Base-by-base conservation (phyloP, 331 rosid genomes). In the Phaseolus coccineus region DNA sequence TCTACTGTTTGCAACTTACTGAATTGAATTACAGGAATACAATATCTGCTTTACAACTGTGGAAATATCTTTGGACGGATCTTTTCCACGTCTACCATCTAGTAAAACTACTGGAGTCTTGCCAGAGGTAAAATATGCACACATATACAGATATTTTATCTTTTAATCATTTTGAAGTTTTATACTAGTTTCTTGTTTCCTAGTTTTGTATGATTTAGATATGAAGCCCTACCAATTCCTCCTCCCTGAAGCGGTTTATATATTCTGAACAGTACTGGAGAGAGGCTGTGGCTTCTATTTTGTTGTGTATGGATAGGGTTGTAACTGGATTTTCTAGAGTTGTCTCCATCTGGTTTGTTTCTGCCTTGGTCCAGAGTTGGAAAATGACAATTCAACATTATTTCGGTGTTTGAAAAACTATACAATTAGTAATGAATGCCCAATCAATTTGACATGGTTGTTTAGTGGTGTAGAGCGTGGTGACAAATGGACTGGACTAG, bases 31-130 rank as follows among this genome's bases (percentile, higher is more conserved):
- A 74, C 90, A 95, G 99, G 99, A 95, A 82, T 95, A 88, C 76
- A 95, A 95, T 82, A 95, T 93, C 78, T 95, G 99, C 90, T 95
- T 95, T 80, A 95, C 99, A 64, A 95, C 99, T 31, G 97, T 95
- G 61, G 96, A 91, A 76, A 93, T 92, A 89, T 83, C 90, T 83
- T 51, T 74, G 11, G 93, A 88, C 42, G 99, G 89, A 74, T 82
- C 89, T 70, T 82, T 77, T 82, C 85, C 98, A 83, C 87, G 82
- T 80, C 85, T 95, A 46, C 97, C 97, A 69, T 87, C 94, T 50
- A 89, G 89, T 83, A 85, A 81, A 81, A 85, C 69, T 72, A 73
- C 89, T 11, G 98, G 99, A 87, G 93, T 95, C 80, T 90, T 95
- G 84, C 99, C 98, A 10, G 97, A 90, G 98, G 99, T 95, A 89